Conservation (phyloP, 768 basidiomycete genomes). For the Serendipita sp. region DNA sequence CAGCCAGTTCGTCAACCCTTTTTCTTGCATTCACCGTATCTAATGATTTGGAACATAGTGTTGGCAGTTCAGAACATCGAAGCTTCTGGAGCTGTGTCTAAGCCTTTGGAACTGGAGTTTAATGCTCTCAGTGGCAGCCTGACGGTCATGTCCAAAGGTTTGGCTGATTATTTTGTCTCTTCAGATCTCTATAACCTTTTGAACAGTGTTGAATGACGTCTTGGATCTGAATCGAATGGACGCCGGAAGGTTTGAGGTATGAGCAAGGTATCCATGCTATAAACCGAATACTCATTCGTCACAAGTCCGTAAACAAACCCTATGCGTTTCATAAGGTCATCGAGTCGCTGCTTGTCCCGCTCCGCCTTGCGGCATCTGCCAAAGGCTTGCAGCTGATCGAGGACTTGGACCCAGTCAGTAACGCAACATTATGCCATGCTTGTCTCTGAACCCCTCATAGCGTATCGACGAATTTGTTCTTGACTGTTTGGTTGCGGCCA, state of each 20-base stretch:
- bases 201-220: constrained; percentile 56
- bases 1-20: constrained; percentile 29
- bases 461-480: constrained; percentile 22
- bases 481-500: not conserved
- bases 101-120: constrained; percentile 74
- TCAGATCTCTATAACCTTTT: not conserved
- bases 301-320: constrained; percentile 39
- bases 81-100: constrained; percentile 53
- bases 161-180: not conserved
- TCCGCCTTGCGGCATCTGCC: constrained; percentile 51
- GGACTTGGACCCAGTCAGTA: constrained; percentile 33
- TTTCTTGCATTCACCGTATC: not conserved
- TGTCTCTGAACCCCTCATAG: constrained; percentile 6
- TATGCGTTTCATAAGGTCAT: constrained; percentile 67
- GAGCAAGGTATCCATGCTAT: not conserved
- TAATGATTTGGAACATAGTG: constrained; percentile 20
- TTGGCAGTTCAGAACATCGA: constrained; percentile 88
- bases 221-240: constrained; percentile 69
- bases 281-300: not conserved
- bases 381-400: constrained; percentile 49
- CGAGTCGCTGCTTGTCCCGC: constrained; percentile 53
- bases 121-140: constrained; percentile 67
- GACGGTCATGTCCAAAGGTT: constrained; percentile 78
- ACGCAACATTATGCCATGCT: not conserved
- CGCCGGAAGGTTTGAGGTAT: constrained; percentile 6